Evolutionary conservation across 345 rosid species (phyloP), one percentile per base, ranked within the genome.

Genomic region (Gossypium arboreum): DNA sequence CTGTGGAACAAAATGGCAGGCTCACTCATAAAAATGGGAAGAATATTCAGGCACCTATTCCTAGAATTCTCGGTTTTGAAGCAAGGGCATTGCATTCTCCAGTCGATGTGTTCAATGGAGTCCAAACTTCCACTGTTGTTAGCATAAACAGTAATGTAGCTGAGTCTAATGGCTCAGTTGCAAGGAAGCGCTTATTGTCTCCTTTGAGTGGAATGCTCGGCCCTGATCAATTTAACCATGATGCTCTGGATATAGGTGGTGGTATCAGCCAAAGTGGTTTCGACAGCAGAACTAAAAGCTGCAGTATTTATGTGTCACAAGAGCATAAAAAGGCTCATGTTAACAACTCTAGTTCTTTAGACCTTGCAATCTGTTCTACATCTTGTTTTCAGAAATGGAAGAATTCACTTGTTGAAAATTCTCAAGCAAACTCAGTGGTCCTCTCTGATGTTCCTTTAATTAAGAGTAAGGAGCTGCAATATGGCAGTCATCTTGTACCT

Each of bases 251-350:
- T 75, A 85, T 84, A 56, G 81, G 85, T 66, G 48, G 74, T 27
- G 54, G 77, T 72, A 73, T 69, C 50, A 80, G 72, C 68, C 84
- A 73, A 70, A 78, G 76, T 72, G 78, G 79, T 69, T 80, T 76
- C 63, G 45, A 22, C 17, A 59, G 69, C 16, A 78, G 41, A 71
- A 77, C 9, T 12, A 66, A 56, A 18, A 79, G 68, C 12, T 71
- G 68, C 48, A 67, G 66, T 74, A n/a, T 77, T 61, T 56, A 75
- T 55, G 67, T 64, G 55, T 67, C 80, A n/a, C 88, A 86, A 64
- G 90, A 90, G 73, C 76, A 73, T 77, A 88, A 90, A 83, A 86
- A 88, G 78, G 89, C 84, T 72, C 85, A 88, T 80, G 71, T 84
- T 79, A 73, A 89, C 2, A 73, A 75, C 59, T 76, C 55, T 64